Base-by-base conservation (phyloP, 2,329 filamentous ascomycete genomes). In the Setomelanomma holmii region DNA sequence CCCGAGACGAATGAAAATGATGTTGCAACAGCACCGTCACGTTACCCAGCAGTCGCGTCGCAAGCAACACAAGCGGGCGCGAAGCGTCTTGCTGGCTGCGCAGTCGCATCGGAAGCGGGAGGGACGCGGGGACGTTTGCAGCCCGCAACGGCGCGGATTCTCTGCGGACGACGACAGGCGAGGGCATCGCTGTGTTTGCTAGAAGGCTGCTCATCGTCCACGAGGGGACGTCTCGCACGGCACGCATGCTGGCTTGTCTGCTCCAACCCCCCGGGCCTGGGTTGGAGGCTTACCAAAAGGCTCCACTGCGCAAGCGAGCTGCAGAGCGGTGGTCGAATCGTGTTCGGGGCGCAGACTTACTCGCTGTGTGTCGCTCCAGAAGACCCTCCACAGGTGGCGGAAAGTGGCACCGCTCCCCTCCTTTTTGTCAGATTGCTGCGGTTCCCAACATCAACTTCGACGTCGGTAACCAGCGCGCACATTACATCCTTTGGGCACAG, bases 61-160 rank as follows among this genome's bases (percentile, higher is more conserved):
- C 7, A 17, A 16, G 17, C 8, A 33, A 14, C 27, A 33, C 8
- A 33, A 33, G 14, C 27, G 11, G 20, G 33, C 17, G n/a, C 35
- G 45, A 11, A 41, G 36, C 45, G 20, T 20, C 14, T 17, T 23
- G 40, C 40, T 27, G 20, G 40, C 30, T 20, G 45, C 27, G 27
- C 27, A 30, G 27, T 30, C 27, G 27, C 27, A 34, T 36, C 42
- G 39, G 45, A 17, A 40, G 55, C 58, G 58, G 61, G 57, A n/a
- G n/a, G n/a, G n/a, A n/a, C n/a, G n/a, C n/a, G n/a, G 60, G 47
- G 53, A 58, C 56, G 63, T 63, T 63, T 60, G 60, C 60, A 57
- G 54, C 53, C 55, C 55, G 51, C 50, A 63, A 58, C 57, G 57
- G 59, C 53, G 54, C 46, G 14, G 27, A 10, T 14, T 30, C 46